A percentile compares a stretch with the other conserved stretches of the same genome.
phyloP scores from a whole-genome alignment of 2,329 filamentous ascomycete species.

The Stagonosporopsis rhizophila region DNA sequence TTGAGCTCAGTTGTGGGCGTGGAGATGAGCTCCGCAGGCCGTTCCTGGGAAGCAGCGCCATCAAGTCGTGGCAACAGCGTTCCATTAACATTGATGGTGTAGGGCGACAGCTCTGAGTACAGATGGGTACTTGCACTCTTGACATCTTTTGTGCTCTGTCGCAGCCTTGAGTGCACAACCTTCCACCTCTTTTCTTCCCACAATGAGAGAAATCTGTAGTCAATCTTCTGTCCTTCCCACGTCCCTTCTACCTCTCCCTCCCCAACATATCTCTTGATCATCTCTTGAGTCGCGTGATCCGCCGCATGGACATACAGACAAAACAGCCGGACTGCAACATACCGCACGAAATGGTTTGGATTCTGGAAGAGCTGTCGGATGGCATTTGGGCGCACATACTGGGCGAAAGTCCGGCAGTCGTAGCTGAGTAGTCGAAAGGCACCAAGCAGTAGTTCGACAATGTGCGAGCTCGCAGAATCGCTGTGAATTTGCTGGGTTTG shows the following conservation, averaged over 20 bases:
- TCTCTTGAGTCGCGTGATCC: conserved; percentile 76
- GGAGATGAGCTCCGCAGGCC: conserved; percentile 55
- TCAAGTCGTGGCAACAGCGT: conserved; percentile 50
- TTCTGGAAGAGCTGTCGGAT: conserved; percentile 73
- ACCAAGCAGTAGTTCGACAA: conserved; percentile 66
- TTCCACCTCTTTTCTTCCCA: conserved; percentile 68
- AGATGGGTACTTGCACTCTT: conserved; percentile 5
- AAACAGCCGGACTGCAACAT: conserved; percentile 82
- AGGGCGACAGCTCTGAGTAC: conserved; percentile 37
- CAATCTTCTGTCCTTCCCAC: conserved; percentile 78
- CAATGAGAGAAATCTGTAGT: conserved; percentile 76
- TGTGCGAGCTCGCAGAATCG: background rate
- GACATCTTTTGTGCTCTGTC: conserved; percentile 4
- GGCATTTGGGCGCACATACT: conserved; percentile 68
- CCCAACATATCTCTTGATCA: conserved; percentile 72
- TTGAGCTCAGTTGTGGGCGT: conserved; percentile 79
- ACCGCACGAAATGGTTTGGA: conserved; percentile 68
- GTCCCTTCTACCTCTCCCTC: conserved; percentile 68
- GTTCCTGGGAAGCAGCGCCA: conserved; percentile 37
- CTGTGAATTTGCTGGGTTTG: background rate
- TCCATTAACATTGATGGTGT: conserved; percentile 45
- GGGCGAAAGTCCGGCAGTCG: conserved; percentile 72
- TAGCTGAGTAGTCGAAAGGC: conserved; percentile 81
- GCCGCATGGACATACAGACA: conserved; percentile 80
- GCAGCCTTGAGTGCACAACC: conserved; percentile 23